Percentiles rank a stretch among this genome's conserved stretches.
These are phyloP conservation scores for Coprinellus aureogranulatus DNA, from an alignment of 768 basidiomycete genomes.

Conservation along the genomic window DNA sequence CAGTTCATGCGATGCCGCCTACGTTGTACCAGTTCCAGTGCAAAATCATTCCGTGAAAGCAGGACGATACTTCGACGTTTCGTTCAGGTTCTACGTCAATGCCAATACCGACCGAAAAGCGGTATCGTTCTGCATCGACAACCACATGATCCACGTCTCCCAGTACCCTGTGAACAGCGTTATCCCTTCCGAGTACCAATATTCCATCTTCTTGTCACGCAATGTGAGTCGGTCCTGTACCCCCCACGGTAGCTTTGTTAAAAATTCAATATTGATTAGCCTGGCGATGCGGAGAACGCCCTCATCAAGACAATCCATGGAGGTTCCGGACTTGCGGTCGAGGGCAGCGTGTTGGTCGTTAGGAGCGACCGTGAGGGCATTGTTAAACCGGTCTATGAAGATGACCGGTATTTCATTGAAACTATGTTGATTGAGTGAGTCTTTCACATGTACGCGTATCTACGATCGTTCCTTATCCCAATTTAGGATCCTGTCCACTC, in stretches of 20 bases:
- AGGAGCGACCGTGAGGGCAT: not conserved
- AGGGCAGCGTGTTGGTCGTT: not conserved
- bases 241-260: not conserved
- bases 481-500: not conserved
- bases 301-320: not conserved
- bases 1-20: not conserved
- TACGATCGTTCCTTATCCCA: not conserved
- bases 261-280: not conserved
- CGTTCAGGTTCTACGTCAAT: not conserved
- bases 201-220: not conserved
- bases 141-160: not conserved
- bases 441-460: not conserved
- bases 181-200: not conserved
- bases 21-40: not conserved
- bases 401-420: not conserved
- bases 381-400: not conserved
- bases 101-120: not conserved
- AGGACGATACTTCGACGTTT: not conserved
- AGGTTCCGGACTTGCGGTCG: not conserved
- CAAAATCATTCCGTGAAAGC: not conserved
- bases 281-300: not conserved
- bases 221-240: not conserved
- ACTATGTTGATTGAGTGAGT: not conserved
- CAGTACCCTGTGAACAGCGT: not conserved
- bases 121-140: not conserved